Percentiles rank a stretch among this genome's conserved stretches.
These are phyloP conservation scores for Kokia cookei DNA, from an alignment of 441 rosid species.

Conservation along the genomic window DNA sequence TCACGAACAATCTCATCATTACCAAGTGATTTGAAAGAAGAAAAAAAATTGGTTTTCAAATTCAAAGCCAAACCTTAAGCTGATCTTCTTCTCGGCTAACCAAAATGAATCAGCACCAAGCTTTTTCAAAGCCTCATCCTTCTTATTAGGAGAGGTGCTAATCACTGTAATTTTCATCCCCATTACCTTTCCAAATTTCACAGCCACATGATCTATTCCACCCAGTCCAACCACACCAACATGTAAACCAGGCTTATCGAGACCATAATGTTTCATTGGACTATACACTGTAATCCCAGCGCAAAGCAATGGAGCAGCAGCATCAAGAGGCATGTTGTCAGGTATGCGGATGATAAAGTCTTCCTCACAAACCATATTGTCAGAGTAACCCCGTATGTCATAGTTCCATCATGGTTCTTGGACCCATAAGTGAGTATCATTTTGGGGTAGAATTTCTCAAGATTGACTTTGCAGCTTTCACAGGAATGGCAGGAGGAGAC, in stretches of 20 bases:
- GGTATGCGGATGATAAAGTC: conserved; percentile 35
- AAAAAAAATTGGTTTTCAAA: not conserved
- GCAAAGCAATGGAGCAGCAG: conserved; percentile 43
- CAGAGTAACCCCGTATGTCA: conserved; percentile 46
- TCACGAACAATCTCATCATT: not conserved
- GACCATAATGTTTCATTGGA: conserved; percentile 35
- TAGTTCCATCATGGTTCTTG: conserved; percentile 31
- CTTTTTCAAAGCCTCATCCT: conserved; percentile 32
- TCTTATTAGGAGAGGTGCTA: conserved; percentile 39
- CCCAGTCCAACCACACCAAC: conserved; percentile 55
- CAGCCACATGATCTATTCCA: conserved; percentile 50
- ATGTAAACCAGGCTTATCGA: conserved; percentile 33
- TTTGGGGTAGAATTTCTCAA: conserved; percentile 36
- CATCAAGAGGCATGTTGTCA: conserved; percentile 31
- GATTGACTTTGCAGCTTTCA: conserved; percentile 25
- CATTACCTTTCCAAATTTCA: conserved; percentile 51
- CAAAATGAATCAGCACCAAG: conserved; percentile 49
- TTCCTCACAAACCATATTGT: conserved; percentile 35
- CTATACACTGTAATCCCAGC: conserved; percentile 57
- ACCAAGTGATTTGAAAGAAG: not conserved
- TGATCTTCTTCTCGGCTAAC: conserved; percentile 30
- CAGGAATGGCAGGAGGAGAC: conserved; percentile 40
- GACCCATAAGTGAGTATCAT: conserved; percentile 14
- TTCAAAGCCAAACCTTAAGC: conserved; percentile 18
- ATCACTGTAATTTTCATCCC: conserved; percentile 46